Evolutionary conservation across 2,329 filamentous ascomycete species (phyloP), one percentile per base, ranked within the genome.

Genomic region (Calonectria leucothoes): DNA sequence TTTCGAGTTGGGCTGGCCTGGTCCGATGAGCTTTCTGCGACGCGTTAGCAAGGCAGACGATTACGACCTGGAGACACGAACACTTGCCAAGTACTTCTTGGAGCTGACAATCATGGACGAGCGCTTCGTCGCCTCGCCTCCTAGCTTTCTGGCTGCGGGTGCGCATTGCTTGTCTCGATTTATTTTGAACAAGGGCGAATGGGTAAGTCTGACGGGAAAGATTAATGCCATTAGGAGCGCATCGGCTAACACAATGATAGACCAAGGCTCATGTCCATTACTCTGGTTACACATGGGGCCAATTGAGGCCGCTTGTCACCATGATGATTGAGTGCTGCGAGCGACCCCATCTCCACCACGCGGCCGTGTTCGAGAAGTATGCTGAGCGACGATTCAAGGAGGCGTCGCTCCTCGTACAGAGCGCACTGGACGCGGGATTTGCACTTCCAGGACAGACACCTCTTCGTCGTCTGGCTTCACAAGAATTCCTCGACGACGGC

Each of bases 21-120:
- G 97, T 52, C 97, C 97, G 1, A 98, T 99, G 96, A 98, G 95
- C 87, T 99, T 99, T 86, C 89, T 99, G 74, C 92, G 97, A 74
- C 93, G 96, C 70, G 97, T 98, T 85, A 98, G 96, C 92, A 98
- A 98, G 87, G 97, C 97, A 17, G 97, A 99, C 82, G 95, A 98
- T 82, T 99, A 98, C 82, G 96, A 99, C 82, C 88, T 98, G 59
- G 96, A 99, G 86, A 98, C 96, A 14, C 92, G 97, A 45, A 98
- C 97, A 6, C 88, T 99, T 69, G 95, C 97, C 79, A 99, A 99
- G 86, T 99, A 99, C 86, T 98, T 99, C 85, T 89, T 99, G 31
- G 97, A 99, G 84, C 91, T 98, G 69, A 97, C 95, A 45, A 93
- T 98, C 83, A 98, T 98, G 95, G 97, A 99, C 82, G 96, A 98